Evolutionary conservation across 1,284 basidiomycete species (phyloP).

Genomic region (Leccinum pallidistipes): DNA sequence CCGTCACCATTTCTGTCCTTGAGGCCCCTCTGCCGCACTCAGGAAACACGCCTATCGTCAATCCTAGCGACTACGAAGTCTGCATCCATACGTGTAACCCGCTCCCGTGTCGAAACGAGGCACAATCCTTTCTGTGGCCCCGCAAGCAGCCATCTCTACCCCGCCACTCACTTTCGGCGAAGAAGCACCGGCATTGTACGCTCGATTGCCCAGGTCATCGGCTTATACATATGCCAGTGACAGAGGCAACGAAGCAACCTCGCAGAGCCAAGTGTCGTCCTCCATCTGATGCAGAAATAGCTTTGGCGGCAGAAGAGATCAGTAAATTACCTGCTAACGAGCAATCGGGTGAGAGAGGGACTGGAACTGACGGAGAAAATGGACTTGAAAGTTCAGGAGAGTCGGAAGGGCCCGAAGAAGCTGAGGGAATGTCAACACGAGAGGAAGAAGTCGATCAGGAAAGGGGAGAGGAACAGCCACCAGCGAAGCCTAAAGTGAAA

Average conservation of each 20-base stretch:
- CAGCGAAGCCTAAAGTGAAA: conserved; percentile 7
- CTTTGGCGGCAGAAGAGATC: conserved; percentile 19
- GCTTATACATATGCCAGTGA: conserved; percentile 20
- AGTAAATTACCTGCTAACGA: not conserved
- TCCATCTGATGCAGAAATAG: conserved; percentile 26
- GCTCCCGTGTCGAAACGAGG: conserved; percentile 29
- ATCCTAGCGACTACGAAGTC: conserved; percentile 24
- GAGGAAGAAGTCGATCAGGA: conserved; percentile 11
- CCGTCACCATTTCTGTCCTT: not conserved
- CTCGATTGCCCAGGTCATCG: conserved; percentile 25
- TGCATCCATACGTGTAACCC: conserved; percentile 31
- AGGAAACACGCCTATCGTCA: not conserved
- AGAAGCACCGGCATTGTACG: conserved; percentile 22
- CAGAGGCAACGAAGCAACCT: conserved; percentile 25
- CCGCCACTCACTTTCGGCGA: conserved; percentile 28
- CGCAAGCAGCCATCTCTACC: conserved; percentile 26
- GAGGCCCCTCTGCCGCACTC: conserved; percentile 7
- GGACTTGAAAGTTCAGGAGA: conserved; percentile 16
- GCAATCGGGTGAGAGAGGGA: not conserved
- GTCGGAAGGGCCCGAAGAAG: conserved; percentile 15
- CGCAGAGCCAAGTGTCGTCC: conserved; percentile 25
- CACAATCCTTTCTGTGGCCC: conserved; percentile 30
- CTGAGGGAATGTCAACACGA: conserved; percentile 7
- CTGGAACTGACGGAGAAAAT: not conserved
- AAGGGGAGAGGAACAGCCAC: not conserved